Evolutionary conservation across 495 filamentous ascomycete genomes (phyloP).

Genomic region (Neurospora pannonica): DNA sequence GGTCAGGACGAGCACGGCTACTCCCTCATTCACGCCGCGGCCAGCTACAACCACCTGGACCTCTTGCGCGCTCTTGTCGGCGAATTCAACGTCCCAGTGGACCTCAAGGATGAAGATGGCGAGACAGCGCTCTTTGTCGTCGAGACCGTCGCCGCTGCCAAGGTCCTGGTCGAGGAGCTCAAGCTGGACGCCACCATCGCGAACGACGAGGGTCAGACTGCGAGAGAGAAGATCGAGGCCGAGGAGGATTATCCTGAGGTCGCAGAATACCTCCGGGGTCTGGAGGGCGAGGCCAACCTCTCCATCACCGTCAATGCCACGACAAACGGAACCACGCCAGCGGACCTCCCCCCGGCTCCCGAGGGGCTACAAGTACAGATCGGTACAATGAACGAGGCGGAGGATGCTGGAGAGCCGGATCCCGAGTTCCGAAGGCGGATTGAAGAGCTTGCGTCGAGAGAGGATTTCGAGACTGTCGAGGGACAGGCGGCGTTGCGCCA

Average conservation of each 20-base stretch:
- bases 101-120: slow-evolving; percentile 76
- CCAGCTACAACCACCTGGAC: slow-evolving; percentile 77
- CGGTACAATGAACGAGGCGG: slow-evolving; percentile 54
- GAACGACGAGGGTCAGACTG: slow-evolving; percentile 59
- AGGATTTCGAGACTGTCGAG: slow-evolving; percentile 62
- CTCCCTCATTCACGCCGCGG: slow-evolving; percentile 83
- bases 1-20: slow-evolving; percentile 76
- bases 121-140: slow-evolving; percentile 86
- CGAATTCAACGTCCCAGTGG: slow-evolving; percentile 66
- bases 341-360: slow-evolving; percentile 44
- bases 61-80: slow-evolving; percentile 70
- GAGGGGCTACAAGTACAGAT: slow-evolving; percentile 58
- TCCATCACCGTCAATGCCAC: slow-evolving; percentile 20
- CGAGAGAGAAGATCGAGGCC: slow-evolving; percentile 57
- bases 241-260: slow-evolving; percentile 64
- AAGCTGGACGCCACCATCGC: slow-evolving; percentile 52
- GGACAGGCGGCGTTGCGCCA: slow-evolving; percentile 60
- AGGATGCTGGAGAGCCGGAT: slow-evolving; percentile 50
- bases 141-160: slow-evolving; percentile 67
- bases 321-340: slow-evolving; percentile 6
- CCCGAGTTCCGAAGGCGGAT: slow-evolving; percentile 65
- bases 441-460: slow-evolving; percentile 63
- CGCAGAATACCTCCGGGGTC: slow-evolving; percentile 52
- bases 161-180: slow-evolving; percentile 71
- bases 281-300: slow-evolving; percentile 24